These are phyloP conservation scores for Candida cerambycidarum DNA, from an alignment of 805 yeast genomes.

Conservation along the genomic window DNA sequence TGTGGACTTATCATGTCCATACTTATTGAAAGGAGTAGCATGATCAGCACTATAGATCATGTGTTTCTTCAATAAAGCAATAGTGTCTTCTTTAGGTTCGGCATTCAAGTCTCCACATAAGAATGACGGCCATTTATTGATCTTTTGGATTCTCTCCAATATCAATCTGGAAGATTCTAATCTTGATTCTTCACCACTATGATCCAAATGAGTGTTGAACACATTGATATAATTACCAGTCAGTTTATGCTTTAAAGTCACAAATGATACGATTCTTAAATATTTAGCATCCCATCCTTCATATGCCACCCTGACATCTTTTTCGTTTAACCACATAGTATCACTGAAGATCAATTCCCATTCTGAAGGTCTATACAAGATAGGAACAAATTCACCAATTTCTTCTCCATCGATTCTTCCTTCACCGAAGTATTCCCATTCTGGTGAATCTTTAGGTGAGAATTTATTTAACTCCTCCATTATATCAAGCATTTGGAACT, in stretches of 20 bases:
- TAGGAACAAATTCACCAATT: conserved; percentile 33
- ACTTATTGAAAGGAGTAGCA: conserved; percentile 23
- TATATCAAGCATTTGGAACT: conserved; percentile 34
- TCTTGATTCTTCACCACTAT: conserved; percentile 30
- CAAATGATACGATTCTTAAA: conserved; percentile 33
- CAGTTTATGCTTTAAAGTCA: conserved; percentile 27
- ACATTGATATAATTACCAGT: conserved; percentile 29
- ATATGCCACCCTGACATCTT: conserved; percentile 30
- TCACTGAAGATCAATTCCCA: conserved; percentile 29
- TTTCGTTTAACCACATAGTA: conserved; percentile 37
- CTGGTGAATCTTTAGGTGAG: conserved; percentile 15
- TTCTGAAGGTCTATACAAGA: conserved; percentile 26
- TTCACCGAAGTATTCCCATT: conserved; percentile 33
- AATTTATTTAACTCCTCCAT: conserved; percentile 25
- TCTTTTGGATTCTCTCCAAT: conserved; percentile 23
- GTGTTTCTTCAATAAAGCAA: conserved; percentile 13
- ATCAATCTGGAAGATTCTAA: conserved; percentile 31
- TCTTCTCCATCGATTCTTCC: conserved; percentile 30
- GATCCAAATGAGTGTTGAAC: conserved; percentile 42
- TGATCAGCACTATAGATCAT: conserved; percentile 21
- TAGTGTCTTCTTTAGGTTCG: conserved; percentile 23
- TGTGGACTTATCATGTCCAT: conserved; percentile 30
- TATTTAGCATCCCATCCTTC: conserved; percentile 41
- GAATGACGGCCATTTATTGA: conserved; percentile 33
- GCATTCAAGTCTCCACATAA: conserved; percentile 31